Percentiles rank a stretch among this genome's conserved stretches.
phyloP scores from a whole-genome alignment of 2,329 filamentous ascomycete species.

The Penicillium glabrum region DNA sequence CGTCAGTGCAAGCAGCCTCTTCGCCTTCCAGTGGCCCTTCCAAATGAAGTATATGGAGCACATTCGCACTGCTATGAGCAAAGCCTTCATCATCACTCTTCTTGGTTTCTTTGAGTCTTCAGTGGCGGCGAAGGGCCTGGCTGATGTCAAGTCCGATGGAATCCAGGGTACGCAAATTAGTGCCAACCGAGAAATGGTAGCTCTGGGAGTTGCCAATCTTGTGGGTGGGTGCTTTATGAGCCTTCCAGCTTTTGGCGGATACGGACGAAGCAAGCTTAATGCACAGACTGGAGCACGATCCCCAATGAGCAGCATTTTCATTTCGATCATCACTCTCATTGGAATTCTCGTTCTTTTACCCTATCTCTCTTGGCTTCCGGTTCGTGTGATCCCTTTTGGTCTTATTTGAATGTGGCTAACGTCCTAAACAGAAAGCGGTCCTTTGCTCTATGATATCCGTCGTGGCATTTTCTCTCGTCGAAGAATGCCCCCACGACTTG shows the following conservation, averaged over 20 bases:
- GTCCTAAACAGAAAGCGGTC: constrained; percentile 71
- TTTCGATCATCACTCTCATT: constrained; percentile 78
- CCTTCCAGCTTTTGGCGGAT: constrained; percentile 91
- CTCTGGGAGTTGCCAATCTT: constrained; percentile 87
- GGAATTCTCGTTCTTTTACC: constrained; percentile 81
- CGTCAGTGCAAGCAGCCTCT: constrained; percentile 66
- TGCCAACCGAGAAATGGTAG: constrained; percentile 89
- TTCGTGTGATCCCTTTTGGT: constrained; percentile 49
- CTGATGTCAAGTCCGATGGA: constrained; percentile 59
- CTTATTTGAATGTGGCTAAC: constrained; percentile 3
- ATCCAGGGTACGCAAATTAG: constrained; percentile 81
- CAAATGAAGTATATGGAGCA: constrained; percentile 73
- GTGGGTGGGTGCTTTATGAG: constrained; percentile 89
- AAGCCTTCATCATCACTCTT: constrained; percentile 87
- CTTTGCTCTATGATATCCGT: constrained; percentile 92
- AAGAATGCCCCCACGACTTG: constrained; percentile 92
- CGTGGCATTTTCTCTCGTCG: constrained; percentile 89
- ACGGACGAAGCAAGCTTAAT: constrained; percentile 94
- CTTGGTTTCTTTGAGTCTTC: constrained; percentile 99
- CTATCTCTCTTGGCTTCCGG: constrained; percentile 94
- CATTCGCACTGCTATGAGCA: constrained; percentile 82
- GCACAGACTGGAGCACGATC: constrained; percentile 86
- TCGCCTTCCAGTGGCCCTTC: constrained; percentile 86
- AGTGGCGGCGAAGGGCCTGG: constrained; percentile 89
- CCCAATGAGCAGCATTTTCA: constrained; percentile 87